Evolutionary conservation across 192 early-diverging fungal species (phyloP), one percentile per base, ranked within the genome.

Genomic region (Coemansia sp.): DNA sequence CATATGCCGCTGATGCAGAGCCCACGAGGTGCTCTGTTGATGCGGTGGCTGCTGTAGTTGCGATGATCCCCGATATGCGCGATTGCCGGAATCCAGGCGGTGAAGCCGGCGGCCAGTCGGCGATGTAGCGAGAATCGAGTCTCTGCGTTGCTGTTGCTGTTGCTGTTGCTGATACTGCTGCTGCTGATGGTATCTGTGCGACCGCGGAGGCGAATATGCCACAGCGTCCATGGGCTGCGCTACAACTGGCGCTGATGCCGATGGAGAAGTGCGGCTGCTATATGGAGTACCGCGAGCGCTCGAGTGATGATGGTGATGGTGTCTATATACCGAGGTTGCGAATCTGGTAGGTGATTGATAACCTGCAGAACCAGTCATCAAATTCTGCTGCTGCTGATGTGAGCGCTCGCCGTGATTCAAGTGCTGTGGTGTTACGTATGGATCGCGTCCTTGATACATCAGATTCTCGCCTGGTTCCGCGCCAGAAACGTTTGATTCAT

Each of bases 361-460:
- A 4, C 57, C 35, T 46, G 57, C 57, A 11, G 57, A 20, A 8
- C 25, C 27, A 29, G 51, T 14, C 16, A 28, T 53, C n/a, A 8
- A 28, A 14, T 23, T 0, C 16, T 58, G 55, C 11, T 34, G 35
- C 19, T 23, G 6, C 22, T 29, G 39, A 19, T 32, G 39, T 20
- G 13, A 6, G 7, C 57, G 23, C 24, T 27, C 1, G 14, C 18
- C 22, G n/a, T 20, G 42, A 58, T 47, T 7, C 22, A 22, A 22
- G 14, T 7, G 36, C 22, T 39, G 39, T n/a, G 39, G 57, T 3
- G 57, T 20, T 29, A 39, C 39, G 14, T 46, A 58, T 27, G 36
- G 25, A 45, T 58, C 57, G 4, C 57, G 57, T 3, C 57, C 57
- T n/a, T 58, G 57, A 19, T 47, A 23, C 57, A 58, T 58, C 57